These are phyloP conservation scores for Mallotus japonicus DNA, from an alignment of 441 rosid species.

Conservation along the genomic window DNA sequence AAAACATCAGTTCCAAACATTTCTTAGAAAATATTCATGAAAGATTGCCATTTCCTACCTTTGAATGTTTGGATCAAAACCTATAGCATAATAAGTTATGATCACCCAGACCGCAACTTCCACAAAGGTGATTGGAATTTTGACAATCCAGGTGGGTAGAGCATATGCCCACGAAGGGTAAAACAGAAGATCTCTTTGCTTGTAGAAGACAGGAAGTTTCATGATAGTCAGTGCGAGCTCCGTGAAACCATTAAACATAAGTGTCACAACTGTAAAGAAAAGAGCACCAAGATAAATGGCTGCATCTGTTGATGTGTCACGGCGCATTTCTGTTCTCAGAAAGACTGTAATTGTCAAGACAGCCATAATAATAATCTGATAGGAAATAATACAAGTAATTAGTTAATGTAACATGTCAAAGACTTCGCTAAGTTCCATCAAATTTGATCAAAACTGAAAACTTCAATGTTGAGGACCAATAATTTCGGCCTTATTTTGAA, in stretches of 20 bases:
- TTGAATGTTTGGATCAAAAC: slow-evolving; percentile 51
- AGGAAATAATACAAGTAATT: slow-evolving; percentile 2
- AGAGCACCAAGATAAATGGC: slow-evolving; percentile 63
- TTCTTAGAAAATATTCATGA: not conserved
- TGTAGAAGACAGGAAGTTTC: slow-evolving; percentile 86
- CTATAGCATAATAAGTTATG: slow-evolving; percentile 70
- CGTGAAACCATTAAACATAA: slow-evolving; percentile 75
- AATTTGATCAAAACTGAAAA: not conserved
- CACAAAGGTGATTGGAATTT: slow-evolving; percentile 62
- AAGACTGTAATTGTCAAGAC: slow-evolving; percentile 56
- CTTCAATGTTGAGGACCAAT: not conserved
- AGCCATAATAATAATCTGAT: slow-evolving; percentile 56
- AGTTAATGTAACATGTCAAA: not conserved
- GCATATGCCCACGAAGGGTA: slow-evolving; percentile 93
- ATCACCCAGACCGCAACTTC: slow-evolving; percentile 70
- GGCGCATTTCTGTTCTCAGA: slow-evolving; percentile 62
- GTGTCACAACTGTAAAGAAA: slow-evolving; percentile 47
- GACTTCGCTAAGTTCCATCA: not conserved
- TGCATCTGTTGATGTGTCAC: slow-evolving; percentile 52
- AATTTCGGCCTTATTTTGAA: not conserved
- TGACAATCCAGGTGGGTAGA: slow-evolving; percentile 75
- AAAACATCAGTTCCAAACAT: not conserved
- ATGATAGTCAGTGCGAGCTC: slow-evolving; percentile 73
- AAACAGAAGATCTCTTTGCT: slow-evolving; percentile 84
- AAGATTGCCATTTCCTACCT: slow-evolving; percentile 34